A percentile compares a stretch with the other conserved stretches of the same genome.
Evolutionary conservation across 164 flowering plant species (phyloP).

Genomic region (Stephania yunnanensis): DNA sequence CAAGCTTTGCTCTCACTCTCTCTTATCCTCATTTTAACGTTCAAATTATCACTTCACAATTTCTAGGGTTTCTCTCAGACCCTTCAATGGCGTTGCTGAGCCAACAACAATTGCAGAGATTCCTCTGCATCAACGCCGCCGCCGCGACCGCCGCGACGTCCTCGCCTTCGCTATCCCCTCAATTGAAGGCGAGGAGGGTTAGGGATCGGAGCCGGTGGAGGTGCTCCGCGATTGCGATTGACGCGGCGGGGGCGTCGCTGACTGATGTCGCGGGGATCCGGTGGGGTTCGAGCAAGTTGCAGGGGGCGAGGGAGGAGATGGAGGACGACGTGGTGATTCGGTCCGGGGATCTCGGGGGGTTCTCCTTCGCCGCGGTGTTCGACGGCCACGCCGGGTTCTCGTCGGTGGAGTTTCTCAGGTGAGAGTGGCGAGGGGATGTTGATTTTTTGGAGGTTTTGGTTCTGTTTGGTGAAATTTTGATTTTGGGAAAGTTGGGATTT

Average conservation of each 20-base stretch:
- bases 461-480: neutral
- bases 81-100: slow-evolving; percentile 59
- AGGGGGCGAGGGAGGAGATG: slow-evolving; percentile 88
- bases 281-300: slow-evolving; percentile 63
- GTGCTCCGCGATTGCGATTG: slow-evolving; percentile 78
- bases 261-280: slow-evolving; percentile 46
- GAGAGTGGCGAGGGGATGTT: neutral
- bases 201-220: slow-evolving; percentile 18
- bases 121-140: slow-evolving; percentile 26
- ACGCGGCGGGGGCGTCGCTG: slow-evolving; percentile 49
- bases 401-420: slow-evolving; percentile 78
- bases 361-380: slow-evolving; percentile 88
- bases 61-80: neutral
- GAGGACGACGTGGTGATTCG: slow-evolving; percentile 73
- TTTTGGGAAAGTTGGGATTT: neutral
- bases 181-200: slow-evolving; percentile 14
- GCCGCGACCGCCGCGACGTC: slow-evolving; percentile 17
- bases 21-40: slow-evolving; percentile 20
- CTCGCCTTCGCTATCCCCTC: slow-evolving; percentile 9
- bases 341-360: slow-evolving; percentile 54
- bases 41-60: slow-evolving; percentile 7
- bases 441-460: neutral
- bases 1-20: slow-evolving; percentile 19
- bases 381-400: slow-evolving; percentile 94
- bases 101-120: slow-evolving; percentile 60